phyloP scores from a whole-genome alignment of 345 rosid species.

The Citropsis articulata region DNA sequence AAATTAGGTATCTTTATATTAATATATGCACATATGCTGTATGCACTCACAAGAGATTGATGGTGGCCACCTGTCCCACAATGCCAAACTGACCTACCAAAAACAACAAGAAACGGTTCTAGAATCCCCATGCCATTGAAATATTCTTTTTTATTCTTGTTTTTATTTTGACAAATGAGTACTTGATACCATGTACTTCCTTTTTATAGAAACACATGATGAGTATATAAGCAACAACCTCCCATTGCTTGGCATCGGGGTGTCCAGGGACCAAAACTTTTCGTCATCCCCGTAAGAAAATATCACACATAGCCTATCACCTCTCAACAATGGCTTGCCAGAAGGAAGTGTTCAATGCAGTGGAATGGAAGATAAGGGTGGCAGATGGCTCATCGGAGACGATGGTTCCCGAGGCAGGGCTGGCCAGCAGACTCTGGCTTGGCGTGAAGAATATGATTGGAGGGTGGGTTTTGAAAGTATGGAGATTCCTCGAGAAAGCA shows the following conservation, averaged over 20 bases:
- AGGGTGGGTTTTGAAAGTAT: constrained; percentile 16
- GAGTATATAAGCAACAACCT: neutral
- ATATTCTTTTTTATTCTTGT: no score
- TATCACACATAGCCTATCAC: neutral
- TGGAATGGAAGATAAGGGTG: constrained; percentile 49
- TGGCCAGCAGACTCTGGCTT: constrained; percentile 21
- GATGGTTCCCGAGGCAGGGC: constrained; percentile 30
- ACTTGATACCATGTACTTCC: neutral
- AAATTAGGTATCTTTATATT: neutral
- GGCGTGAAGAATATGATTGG: constrained; percentile 21
- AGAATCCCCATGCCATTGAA: constrained; percentile 7
- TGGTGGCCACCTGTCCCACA: neutral
- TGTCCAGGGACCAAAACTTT: neutral
- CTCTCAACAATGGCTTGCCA: constrained; percentile 13
- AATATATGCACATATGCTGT: neutral
- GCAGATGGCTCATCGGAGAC: constrained; percentile 36
- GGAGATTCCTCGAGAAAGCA: constrained; percentile 31
- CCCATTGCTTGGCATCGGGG: constrained; percentile 17
- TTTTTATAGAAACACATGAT: neutral
- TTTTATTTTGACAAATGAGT: neutral
- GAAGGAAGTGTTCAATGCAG: constrained; percentile 18
- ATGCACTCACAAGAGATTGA: neutral
- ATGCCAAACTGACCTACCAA: constrained; percentile 27
- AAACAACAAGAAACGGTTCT: constrained; percentile 5
- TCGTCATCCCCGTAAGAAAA: neutral